phyloP scores from a whole-genome alignment of 2,329 filamentous ascomycete species.

The Cyanodermella asteris region DNA sequence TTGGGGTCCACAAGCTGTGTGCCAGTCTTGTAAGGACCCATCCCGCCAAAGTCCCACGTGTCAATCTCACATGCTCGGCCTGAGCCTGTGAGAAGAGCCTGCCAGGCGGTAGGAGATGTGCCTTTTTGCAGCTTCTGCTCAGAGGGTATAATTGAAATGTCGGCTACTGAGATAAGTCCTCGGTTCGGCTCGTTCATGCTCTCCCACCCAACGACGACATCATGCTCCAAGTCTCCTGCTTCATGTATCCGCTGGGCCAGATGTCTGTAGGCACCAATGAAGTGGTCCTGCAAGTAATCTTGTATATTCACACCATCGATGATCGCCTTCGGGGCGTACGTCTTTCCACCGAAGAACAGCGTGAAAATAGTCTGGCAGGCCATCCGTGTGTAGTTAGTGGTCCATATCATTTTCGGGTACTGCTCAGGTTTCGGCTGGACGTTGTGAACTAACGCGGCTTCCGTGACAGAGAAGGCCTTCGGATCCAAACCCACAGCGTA shows the following conservation, averaged over 20 bases:
- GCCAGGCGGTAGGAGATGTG: slow-evolving; percentile 82
- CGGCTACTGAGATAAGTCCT: slow-evolving; percentile 63
- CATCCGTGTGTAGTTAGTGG: slow-evolving; percentile 81
- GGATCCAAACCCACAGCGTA: slow-evolving; percentile 89
- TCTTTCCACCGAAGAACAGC: slow-evolving; percentile 71
- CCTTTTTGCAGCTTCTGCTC: slow-evolving; percentile 86
- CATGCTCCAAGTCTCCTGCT: slow-evolving; percentile 67
- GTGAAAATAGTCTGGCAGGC: slow-evolving; percentile 84
- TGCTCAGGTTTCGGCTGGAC: slow-evolving; percentile 65
- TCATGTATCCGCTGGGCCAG: slow-evolving; percentile 71
- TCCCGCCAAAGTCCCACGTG: slow-evolving; percentile 79
- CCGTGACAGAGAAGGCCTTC: slow-evolving; percentile 59
- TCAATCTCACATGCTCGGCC: slow-evolving; percentile 77
- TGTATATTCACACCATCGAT: slow-evolving; percentile 92
- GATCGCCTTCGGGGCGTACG: slow-evolving; percentile 89
- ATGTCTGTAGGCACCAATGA: slow-evolving; percentile 56
- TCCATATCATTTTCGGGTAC: slow-evolving; percentile 99
- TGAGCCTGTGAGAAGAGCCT: slow-evolving; percentile 77
- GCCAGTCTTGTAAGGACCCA: slow-evolving; percentile 82
- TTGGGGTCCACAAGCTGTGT: slow-evolving; percentile 66
- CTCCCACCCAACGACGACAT: slow-evolving; percentile 87
- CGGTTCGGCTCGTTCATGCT: slow-evolving; percentile 88
- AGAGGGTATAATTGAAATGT: slow-evolving; percentile 59
- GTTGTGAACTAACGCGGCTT: slow-evolving; percentile 88
- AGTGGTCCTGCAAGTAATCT: slow-evolving; percentile 79